Percentiles rank a stretch among this genome's conserved stretches.
Conservation (phyloP, 129 eudicot genomes). For the Erigeron canadensis region DNA sequence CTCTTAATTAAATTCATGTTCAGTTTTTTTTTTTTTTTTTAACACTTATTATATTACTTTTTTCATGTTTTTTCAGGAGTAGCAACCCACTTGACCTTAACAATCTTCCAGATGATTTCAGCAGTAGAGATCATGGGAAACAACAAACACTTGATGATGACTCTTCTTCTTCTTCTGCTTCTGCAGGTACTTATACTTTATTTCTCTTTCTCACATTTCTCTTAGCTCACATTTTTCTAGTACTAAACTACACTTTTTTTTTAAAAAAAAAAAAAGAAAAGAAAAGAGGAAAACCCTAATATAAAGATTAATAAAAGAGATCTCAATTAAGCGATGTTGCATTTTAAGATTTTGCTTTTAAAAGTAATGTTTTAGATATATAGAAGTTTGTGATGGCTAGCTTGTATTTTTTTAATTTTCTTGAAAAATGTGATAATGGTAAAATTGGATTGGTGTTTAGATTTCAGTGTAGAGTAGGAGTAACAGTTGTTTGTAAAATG, state of each 20-base stretch:
- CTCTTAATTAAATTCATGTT: constrained; percentile 17
- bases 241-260: too few relatives aligned
- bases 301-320: not conserved
- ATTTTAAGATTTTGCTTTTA: constrained; percentile 7
- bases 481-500: constrained; percentile 22
- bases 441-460: constrained; percentile 25
- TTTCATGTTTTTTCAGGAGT: constrained; percentile 62
- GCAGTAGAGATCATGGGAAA: constrained; percentile 55
- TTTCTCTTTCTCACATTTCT: not conserved
- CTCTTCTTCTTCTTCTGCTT: constrained; percentile 77
- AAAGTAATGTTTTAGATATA: constrained; percentile 16
- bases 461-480: constrained; percentile 33
- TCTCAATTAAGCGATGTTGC: not conserved
- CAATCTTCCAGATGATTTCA: constrained; percentile 86
- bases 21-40: constrained; percentile 14
- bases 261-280: not conserved
- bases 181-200: constrained; percentile 17
- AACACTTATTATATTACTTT: constrained; percentile 1
- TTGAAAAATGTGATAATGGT: not conserved
- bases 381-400: not conserved
- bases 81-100: constrained; percentile 91
- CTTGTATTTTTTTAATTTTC: constrained; percentile 7
- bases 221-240: not conserved
- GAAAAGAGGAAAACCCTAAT: constrained; percentile 34
- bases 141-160: constrained; percentile 56